These are phyloP conservation scores for Aristolochia contorta DNA, from an alignment of 164 flowering plant species.

Conservation along the genomic window DNA sequence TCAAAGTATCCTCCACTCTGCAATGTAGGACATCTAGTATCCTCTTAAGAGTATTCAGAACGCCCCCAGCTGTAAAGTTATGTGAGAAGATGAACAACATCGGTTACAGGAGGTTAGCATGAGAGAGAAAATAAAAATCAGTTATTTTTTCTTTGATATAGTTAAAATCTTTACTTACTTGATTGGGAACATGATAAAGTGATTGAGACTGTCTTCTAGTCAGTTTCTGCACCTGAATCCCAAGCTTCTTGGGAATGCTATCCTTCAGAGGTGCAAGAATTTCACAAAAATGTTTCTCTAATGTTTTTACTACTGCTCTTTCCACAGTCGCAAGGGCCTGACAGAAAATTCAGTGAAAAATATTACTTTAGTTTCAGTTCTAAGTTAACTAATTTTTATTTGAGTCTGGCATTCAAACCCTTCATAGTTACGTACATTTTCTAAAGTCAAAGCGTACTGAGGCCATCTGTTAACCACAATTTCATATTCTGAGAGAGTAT, in stretches of 20 bases:
- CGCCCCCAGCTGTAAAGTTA: constrained; percentile 53
- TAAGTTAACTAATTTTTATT: too few relatives aligned
- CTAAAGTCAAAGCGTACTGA: constrained; percentile 62
- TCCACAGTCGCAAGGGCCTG: constrained; percentile 80
- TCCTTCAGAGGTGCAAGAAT: constrained; percentile 80
- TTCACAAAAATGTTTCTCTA: constrained; percentile 81
- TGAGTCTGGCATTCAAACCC: too few relatives aligned
- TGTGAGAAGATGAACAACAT: too few relatives aligned
- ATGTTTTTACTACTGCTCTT: constrained; percentile 66
- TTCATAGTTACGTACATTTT: constrained; percentile 48
- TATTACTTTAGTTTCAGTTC: too few relatives aligned
- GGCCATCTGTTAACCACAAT: constrained; percentile 89
- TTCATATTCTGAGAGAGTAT: constrained; percentile 55
- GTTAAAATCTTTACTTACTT: constrained; percentile 33
- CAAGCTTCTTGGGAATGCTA: constrained; percentile 78
- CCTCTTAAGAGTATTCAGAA: constrained; percentile 84
- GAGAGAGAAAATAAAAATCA: too few relatives aligned
- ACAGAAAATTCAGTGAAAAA: neutral
- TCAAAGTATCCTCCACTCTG: constrained; percentile 63
- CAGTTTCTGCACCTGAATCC: constrained; percentile 80
- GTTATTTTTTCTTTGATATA: too few relatives aligned
- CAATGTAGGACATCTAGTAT: constrained; percentile 78
- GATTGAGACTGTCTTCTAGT: constrained; percentile 79
- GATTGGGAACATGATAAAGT: constrained; percentile 56
- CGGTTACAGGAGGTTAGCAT: too few relatives aligned